Percentiles rank a stretch among this genome's conserved stretches.
These are phyloP conservation scores for Kwoniella sp. DNA, from an alignment of 768 basidiomycete species.

Conservation along the genomic window DNA sequence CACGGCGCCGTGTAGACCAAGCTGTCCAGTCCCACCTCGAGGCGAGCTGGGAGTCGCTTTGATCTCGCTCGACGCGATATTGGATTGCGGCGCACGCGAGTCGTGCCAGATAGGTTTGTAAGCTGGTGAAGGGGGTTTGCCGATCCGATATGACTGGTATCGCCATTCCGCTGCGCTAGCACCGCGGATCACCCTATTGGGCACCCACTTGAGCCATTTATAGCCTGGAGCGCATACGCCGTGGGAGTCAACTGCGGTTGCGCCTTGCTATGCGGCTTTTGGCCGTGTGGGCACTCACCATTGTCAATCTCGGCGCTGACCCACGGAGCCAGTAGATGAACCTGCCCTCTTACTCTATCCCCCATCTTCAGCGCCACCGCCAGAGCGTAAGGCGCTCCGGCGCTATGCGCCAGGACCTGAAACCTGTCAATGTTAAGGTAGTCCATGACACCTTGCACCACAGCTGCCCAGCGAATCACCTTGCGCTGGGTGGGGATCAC, in stretches of 20 bases:
- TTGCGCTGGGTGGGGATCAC: constrained; percentile 61
- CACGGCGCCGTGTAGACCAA: too few relatives aligned
- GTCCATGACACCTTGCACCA: constrained; percentile 87
- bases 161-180: constrained; percentile 98
- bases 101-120: constrained; percentile 83
- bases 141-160: constrained; percentile 93
- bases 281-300: constrained; percentile 57
- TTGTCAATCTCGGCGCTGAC: constrained; percentile 77
- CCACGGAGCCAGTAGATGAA: constrained; percentile 93
- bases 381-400: constrained; percentile 89
- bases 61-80: not conserved
- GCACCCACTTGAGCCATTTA: constrained; percentile 95
- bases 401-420: constrained; percentile 90
- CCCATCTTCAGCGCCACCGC: constrained; percentile 75
- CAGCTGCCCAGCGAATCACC: constrained; percentile 81
- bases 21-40: too few relatives aligned
- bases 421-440: constrained; percentile 69
- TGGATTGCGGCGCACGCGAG: constrained; percentile 41
- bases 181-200: constrained; percentile 84
- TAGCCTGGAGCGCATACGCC: too few relatives aligned
- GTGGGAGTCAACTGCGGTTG: too few relatives aligned
- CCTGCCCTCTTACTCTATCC: constrained; percentile 70
- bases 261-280: not conserved
- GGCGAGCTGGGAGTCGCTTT: too few relatives aligned
- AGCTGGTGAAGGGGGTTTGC: constrained; percentile 75